Base-by-base conservation (phyloP, 176 grass and related monocot genomes). In the Tillandsia leiboldiana region DNA sequence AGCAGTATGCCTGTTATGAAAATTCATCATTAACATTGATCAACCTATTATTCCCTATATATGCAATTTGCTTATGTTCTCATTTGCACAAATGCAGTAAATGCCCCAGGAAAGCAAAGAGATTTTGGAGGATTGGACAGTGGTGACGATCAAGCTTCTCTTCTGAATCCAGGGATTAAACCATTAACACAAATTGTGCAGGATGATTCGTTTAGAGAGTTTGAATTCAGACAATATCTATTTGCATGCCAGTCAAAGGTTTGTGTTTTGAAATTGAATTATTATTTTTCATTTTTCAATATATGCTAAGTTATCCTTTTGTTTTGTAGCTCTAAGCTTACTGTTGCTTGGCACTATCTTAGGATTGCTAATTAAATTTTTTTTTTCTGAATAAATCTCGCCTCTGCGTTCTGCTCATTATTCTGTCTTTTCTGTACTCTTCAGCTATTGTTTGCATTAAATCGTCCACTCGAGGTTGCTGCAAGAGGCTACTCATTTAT, bases 231-330 rank as follows among this genome's bases (percentile, higher is more conserved):
- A 52, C 94, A 99, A 57, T 99, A 99, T 82, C 86, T 93, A 86
- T 99, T 93, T 90, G 89, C 94, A 65, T 93, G 94, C 81, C 94
- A 99, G 77, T 73, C 84, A 72, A 93, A 99, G 94, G 94, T 99
- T 47, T 82, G 82, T 70, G 51, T 57, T 67, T 78, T 48, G 9
- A 9, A 49, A 69, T 49, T 61, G 47, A 8, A 11, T 20, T 18
- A 5, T 42, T 59, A 29, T 69, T 22, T 23, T 53, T 4, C 51
- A 18, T 48, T 12, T 22, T n/a, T 67, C 48, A 54, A 20, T 72
- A 17, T 52, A 59, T 61, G 7, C 13, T 53, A 8, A 10, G 22
- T 8, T 53, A n/a, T 18, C 64, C 3, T n/a, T 42, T 7, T 42
- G 33, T 42, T 42, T 42, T 42, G 33, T 42, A 42, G 33, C 33